Percentiles rank a stretch among this genome's conserved stretches.
These are phyloP conservation scores for Vinca major DNA, from an alignment of 305 asterid genomes.

Conservation along the genomic window DNA sequence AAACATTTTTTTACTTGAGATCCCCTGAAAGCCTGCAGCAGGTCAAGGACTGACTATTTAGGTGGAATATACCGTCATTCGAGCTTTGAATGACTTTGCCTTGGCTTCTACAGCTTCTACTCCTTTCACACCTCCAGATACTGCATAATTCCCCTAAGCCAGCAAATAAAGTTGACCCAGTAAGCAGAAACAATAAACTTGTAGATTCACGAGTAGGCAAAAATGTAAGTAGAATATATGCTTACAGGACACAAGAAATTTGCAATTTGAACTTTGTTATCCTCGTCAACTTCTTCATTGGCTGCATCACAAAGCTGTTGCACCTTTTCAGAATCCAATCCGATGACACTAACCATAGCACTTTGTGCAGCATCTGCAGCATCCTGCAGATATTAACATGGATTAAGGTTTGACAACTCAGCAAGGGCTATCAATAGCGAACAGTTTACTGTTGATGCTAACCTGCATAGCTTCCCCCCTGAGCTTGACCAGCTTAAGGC, in stretches of 20 bases:
- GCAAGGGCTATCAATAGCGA: not conserved
- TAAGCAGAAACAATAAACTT: too few relatives aligned
- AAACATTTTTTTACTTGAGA: not conserved
- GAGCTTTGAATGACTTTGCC: constrained; percentile 96
- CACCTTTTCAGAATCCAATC: constrained; percentile 88
- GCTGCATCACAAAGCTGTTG: constrained; percentile 95
- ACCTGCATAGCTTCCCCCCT: constrained; percentile 99
- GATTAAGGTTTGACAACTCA: not conserved
- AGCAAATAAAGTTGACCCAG: too few relatives aligned
- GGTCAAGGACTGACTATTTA: constrained; percentile 1
- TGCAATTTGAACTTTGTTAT: constrained; percentile 85
- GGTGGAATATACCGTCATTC: constrained; percentile 58
- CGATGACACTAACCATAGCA: constrained; percentile 95
- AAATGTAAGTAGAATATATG: not conserved
- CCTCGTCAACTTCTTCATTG: constrained; percentile 86
- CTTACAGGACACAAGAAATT: constrained; percentile 92
- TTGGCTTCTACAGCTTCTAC: constrained; percentile 94
- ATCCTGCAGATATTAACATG: constrained; percentile 37
- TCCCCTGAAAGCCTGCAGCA: not conserved
- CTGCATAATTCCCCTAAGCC: constrained; percentile 84
- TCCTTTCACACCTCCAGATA: constrained; percentile 96
- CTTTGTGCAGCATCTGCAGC: constrained; percentile 95
- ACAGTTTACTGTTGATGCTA: constrained; percentile 8
- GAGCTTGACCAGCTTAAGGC: constrained; percentile 86
- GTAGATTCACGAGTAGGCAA: too few relatives aligned